These are phyloP conservation scores for Extremus antarcticus DNA, from an alignment of 495 filamentous ascomycete genomes.

Conservation along the genomic window DNA sequence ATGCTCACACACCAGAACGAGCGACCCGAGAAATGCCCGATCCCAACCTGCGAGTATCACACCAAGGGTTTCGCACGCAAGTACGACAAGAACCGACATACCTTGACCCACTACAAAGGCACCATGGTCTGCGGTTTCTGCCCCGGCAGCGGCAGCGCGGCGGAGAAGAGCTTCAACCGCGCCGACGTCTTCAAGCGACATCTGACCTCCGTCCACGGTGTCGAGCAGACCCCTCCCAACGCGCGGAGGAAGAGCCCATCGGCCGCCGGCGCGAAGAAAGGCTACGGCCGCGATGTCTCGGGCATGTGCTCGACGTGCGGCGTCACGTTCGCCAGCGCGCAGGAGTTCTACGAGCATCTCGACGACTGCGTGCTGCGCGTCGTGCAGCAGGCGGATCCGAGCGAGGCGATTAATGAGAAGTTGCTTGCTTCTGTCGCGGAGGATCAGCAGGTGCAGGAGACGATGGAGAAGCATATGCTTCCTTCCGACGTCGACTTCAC, in stretches of 20 bases:
- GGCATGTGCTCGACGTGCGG: constrained; percentile 97
- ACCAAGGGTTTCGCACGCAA: constrained; percentile 92
- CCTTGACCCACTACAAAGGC: constrained; percentile 95
- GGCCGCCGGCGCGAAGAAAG: constrained; percentile 17
- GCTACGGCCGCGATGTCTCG: constrained; percentile 25
- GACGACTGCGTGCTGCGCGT: constrained; percentile 97
- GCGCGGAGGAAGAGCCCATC: constrained; percentile 74
- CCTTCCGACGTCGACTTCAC: constrained; percentile 44
- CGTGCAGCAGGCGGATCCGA: constrained; percentile 93
- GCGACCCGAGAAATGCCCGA: constrained; percentile 92
- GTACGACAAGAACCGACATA: constrained; percentile 98
- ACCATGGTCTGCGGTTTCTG: constrained; percentile 99
- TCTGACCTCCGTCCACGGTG: constrained; percentile 82
- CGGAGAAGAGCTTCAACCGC: constrained; percentile 96
- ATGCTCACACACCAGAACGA: constrained; percentile 94
- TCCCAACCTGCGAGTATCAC: constrained; percentile 88
- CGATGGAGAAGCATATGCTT: constrained; percentile 69
- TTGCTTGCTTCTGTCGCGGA: constrained; percentile 70
- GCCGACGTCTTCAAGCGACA: constrained; percentile 99
- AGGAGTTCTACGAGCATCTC: constrained; percentile 98
- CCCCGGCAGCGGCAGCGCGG: constrained; percentile 78
- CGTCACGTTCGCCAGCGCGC: constrained; percentile 79
- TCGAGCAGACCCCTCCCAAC: constrained; percentile 93
- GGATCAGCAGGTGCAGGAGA: constrained; percentile 71
- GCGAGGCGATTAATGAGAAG: constrained; percentile 88